A percentile compares a stretch with the other conserved stretches of the same genome.
phyloP scores from a whole-genome alignment of 1,284 basidiomycete species.

The Ganoderma lingzhi region DNA sequence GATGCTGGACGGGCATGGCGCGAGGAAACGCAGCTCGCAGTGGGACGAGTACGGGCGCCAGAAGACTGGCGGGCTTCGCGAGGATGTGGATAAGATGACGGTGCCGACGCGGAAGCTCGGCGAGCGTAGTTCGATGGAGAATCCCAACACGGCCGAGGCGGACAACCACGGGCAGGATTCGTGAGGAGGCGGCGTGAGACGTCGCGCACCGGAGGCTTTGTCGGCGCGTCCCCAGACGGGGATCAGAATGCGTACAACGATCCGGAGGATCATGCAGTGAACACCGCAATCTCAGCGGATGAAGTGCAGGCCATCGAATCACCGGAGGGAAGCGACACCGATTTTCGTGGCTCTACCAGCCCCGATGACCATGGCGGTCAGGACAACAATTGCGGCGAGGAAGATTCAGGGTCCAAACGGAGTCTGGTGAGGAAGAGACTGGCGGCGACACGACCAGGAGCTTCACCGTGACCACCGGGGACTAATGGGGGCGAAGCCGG shows the following conservation, averaged over 20 bases:
- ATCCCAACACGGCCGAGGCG: constrained; percentile 25
- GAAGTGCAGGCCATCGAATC: constrained; percentile 51
- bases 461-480: constrained; percentile 57
- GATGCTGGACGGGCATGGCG: constrained; percentile 39
- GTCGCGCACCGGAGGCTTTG: constrained; percentile 29
- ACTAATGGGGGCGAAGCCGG: constrained; percentile 57
- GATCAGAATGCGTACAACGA: constrained; percentile 24
- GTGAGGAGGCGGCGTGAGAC: constrained; percentile 17
- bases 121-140: constrained; percentile 24
- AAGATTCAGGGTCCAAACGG: constrained; percentile 38
- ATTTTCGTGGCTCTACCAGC: neutral
- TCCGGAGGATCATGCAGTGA: constrained; percentile 30
- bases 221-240: constrained; percentile 25
- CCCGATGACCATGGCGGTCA: constrained; percentile 38
- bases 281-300: constrained; percentile 44
- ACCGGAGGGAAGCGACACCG: constrained; percentile 27
- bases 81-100: constrained; percentile 37
- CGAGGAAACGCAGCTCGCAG: constrained; percentile 37
- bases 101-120: constrained; percentile 18
- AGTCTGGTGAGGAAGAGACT: constrained; percentile 39
- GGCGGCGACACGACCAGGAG: constrained; percentile 52
- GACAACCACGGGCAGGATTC: constrained; percentile 12
- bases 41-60: constrained; percentile 47
- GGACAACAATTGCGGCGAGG: constrained; percentile 44
- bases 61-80: constrained; percentile 50